These are phyloP conservation scores for Podospora sp. DNA, from an alignment of 495 filamentous ascomycete species.

Conservation along the genomic window DNA sequence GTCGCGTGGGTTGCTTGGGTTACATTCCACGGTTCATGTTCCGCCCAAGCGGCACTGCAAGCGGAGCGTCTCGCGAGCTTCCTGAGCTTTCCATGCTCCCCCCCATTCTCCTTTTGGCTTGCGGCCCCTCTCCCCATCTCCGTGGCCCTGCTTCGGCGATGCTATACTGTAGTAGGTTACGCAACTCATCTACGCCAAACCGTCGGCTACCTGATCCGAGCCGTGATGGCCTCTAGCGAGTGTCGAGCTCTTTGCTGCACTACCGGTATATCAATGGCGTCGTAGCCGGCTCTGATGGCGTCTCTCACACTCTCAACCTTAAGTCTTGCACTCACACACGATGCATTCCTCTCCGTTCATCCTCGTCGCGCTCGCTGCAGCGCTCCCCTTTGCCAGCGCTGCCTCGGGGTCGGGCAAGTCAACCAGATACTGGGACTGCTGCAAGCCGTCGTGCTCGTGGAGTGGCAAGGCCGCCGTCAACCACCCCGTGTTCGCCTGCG, in stretches of 20 bases:
- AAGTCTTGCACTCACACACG: neutral
- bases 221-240: neutral
- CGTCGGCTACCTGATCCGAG: constrained; percentile 16
- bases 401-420: constrained; percentile 33
- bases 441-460: constrained; percentile 63
- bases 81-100: neutral
- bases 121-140: neutral
- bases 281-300: neutral
- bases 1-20: constrained; percentile 9
- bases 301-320: neutral
- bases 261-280: neutral
- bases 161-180: neutral
- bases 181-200: neutral
- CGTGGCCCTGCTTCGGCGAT: constrained; percentile 4
- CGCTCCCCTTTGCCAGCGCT: constrained; percentile 29
- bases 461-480: constrained; percentile 53
- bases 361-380: constrained; percentile 27
- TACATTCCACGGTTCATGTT: constrained; percentile 24
- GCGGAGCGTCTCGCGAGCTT: constrained; percentile 14
- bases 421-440: constrained; percentile 60
- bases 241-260: neutral
- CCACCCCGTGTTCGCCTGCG: constrained; percentile 53
- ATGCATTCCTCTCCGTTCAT: constrained; percentile 33
- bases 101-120: neutral
- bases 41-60: constrained; percentile 21